Base-by-base conservation (phyloP, 192 early-diverging fungal genomes). In the Coemansia sp. region DNA sequence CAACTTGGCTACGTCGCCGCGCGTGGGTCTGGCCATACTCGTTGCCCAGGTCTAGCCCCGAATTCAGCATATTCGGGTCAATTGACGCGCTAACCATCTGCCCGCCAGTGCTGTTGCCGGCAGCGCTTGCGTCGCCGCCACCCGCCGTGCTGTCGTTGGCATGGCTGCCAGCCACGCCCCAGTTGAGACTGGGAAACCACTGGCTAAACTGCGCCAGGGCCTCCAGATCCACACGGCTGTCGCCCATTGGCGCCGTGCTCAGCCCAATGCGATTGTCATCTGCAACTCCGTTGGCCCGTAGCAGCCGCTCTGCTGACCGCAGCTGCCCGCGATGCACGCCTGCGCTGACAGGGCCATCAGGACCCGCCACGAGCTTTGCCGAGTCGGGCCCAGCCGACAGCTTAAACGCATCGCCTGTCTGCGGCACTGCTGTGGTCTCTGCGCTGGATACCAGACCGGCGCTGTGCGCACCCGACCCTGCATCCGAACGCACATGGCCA, bases 221-320 rank as follows among this genome's bases (percentile, higher is more conserved):
- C 19, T 77, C 74, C 41, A 77, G 36, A 28, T 77, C 74, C 19
- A 66, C 48, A 2, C 56, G 55, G 12, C 51, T 30, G 28, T 63
- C 74, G 35, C 59, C 60, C 10, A n/a, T 47, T 0, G 68, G 48
- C 0, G 46, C 66, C 0, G 74, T 70, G 63, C 74, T 70, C 36
- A 77, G 49, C n/a, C 74, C 74, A 23, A 77, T 77, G 36, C 74
- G 63, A 20, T 67, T 77, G 60, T 77, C 74, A 33, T 77, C 74
- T 20, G 66, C 74, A 5, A 77, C 68, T 19, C 74, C 68, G 45
- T 67, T 77, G 8, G 55, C 68, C 0, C 74, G 58, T 19, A 77
- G 48, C 14, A 77, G 40, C 40, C 74, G 63, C 63, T 70, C 68
- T 6, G 68, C 74, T 20, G 74, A 70, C 28, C 74, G 63, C 48